Base-by-base conservation (phyloP, 805 yeast species). In the Candida golubevii region DNA sequence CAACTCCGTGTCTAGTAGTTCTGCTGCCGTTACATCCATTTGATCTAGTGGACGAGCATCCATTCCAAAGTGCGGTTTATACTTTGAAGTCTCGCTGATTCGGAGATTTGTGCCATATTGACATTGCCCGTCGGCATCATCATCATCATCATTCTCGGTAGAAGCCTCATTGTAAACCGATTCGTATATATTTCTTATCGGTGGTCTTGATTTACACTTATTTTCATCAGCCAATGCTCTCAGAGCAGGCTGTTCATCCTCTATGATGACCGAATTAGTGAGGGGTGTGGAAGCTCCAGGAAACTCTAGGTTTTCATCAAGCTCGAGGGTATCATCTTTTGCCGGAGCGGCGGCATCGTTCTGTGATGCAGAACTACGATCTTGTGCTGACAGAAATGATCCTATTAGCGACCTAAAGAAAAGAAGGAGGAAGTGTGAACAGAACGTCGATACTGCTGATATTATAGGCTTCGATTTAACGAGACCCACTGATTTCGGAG, bases 91-190 rank as follows among this genome's bases (percentile, higher is more conserved):
- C 9, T 40, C 36, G 44, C 53, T 52, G 35, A 45, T 32, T 27
- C 35, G 32, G n/a, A 52, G 36, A 9, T 49, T 32, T 5, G 55
- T 53, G 6, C 57, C 57, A 27, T 53, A 53, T 39, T 53, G 57
- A 8, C 39, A 10, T 11, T 10, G 33, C n/a, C 35, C 32, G 18
- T 43, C 48, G 7, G 44, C 29, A 8, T 44, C 48, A 33, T 50
- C 50, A 12, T 53, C 55, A 10, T 49, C 53, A n/a, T 48, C 23
- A 18, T 3, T 18, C 23, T 18, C 23, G 3, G 23, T 18, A 5
- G 23, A 18, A 18, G 5, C 23, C 23, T 18, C 23, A 5, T 18
- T 5, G 23, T 18, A 18, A 18, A 18, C 5, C 3, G 23, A 18
- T 18, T 18, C 23, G 5, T 18, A 18, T 18, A 18, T 18, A 18